These are phyloP conservation scores for Fusarium piperis DNA, from an alignment of 2,329 filamentous ascomycete genomes.

Conservation along the genomic window DNA sequence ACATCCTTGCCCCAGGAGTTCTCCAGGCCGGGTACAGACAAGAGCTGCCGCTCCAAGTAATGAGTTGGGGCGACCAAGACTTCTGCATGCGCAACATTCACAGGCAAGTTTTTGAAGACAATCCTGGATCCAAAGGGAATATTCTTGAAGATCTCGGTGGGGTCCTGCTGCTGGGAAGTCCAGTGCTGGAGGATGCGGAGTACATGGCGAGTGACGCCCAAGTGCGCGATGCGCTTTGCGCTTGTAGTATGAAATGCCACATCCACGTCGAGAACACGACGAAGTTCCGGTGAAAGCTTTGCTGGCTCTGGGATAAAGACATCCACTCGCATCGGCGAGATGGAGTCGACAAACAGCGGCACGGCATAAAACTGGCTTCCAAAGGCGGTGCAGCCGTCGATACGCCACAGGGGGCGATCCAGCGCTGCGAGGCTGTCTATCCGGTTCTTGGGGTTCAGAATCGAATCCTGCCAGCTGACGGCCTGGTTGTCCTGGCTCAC, in stretches of 20 bases:
- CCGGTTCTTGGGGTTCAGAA: constrained; percentile 68
- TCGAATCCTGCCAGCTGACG: constrained; percentile 57
- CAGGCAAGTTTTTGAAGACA: constrained; percentile 61
- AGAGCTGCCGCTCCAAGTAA: constrained; percentile 62
- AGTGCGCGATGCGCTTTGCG: constrained; percentile 54
- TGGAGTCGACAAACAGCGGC: constrained; percentile 59
- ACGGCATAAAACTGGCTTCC: constrained; percentile 68
- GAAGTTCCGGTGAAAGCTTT: constrained; percentile 52
- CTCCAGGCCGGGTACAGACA: constrained; percentile 55
- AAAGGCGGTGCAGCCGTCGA: constrained; percentile 66
- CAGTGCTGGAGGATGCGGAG: constrained; percentile 64
- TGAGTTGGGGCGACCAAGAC: constrained; percentile 61
- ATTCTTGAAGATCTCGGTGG: constrained; percentile 51
- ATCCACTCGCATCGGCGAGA: constrained; percentile 65
- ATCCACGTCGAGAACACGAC: constrained; percentile 58
- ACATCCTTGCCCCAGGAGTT: constrained; percentile 55
- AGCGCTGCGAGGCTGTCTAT: constrained; percentile 64
- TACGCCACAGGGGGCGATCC: constrained; percentile 60
- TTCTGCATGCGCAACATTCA: constrained; percentile 56
- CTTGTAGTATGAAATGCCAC: constrained; percentile 66
- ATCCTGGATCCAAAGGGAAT: constrained; percentile 68
- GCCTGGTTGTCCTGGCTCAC: constrained; percentile 1
- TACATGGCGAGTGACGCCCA: constrained; percentile 64
- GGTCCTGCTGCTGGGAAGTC: constrained; percentile 50
- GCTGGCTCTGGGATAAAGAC: constrained; percentile 65